phyloP scores from a whole-genome alignment of 495 filamentous ascomycete genomes.

The Talaromyces trachyspermus region DNA sequence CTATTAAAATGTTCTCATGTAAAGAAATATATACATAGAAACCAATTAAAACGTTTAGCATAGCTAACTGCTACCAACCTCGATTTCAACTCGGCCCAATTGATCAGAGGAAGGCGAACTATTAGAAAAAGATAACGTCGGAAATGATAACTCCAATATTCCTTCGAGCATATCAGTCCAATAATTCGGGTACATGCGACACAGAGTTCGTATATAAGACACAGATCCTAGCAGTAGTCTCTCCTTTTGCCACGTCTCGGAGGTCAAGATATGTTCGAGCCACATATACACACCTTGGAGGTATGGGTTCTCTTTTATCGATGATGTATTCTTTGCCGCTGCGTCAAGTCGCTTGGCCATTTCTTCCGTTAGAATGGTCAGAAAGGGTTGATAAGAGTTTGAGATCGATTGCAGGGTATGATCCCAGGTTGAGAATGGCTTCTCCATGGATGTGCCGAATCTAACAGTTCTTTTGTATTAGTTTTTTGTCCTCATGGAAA shows the following conservation, averaged over 20 bases:
- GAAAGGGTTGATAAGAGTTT: slow-evolving; percentile 22
- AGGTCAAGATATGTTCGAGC: slow-evolving; percentile 33
- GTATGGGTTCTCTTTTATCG: slow-evolving; percentile 15
- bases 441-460: slow-evolving; percentile 24
- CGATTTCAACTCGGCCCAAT: too few species aligned
- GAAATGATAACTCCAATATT: too few species aligned
- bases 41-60: too few species aligned
- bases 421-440: slow-evolving; percentile 28
- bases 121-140: too few species aligned
- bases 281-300: slow-evolving; percentile 31
- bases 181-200: too few species aligned
- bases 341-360: slow-evolving; percentile 27
- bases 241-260: slow-evolving; percentile 28
- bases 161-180: too few species aligned
- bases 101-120: too few species aligned
- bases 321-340: slow-evolving; percentile 9
- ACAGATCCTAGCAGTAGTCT: too few species aligned
- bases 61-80: too few species aligned
- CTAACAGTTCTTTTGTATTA: slow-evolving; percentile 11
- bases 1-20: too few species aligned
- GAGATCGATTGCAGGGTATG: slow-evolving; percentile 25
- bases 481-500: background rate
- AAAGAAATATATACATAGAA: too few species aligned
- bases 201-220: too few species aligned
- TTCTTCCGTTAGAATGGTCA: slow-evolving; percentile 28